A percentile compares a stretch with the other conserved stretches of the same genome.
Conservation (phyloP, 2,329 filamentous ascomycete species). For the Stemphylium vesicarium region DNA sequence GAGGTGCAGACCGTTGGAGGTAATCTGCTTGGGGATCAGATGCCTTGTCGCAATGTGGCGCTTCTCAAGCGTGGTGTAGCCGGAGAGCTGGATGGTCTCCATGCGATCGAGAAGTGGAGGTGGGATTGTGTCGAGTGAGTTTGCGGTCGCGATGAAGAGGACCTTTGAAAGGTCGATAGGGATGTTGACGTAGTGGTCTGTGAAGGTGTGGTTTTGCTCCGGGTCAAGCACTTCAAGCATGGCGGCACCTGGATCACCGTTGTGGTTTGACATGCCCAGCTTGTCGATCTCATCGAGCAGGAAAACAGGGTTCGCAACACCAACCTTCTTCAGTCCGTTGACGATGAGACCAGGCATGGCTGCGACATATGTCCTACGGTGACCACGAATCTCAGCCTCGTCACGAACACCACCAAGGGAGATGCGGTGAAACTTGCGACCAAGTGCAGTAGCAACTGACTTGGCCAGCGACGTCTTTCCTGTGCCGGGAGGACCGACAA, state of each 20-base stretch:
- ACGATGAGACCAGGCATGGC: slow-evolving; percentile 98
- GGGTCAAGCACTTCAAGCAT: slow-evolving; percentile 98
- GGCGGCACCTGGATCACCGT: slow-evolving; percentile 93
- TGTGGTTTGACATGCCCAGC: slow-evolving; percentile 86
- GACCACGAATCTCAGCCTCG: slow-evolving; percentile 94
- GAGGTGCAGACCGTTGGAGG: slow-evolving; percentile 80
- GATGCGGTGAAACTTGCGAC: slow-evolving; percentile 95
- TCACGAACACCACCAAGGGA: slow-evolving; percentile 95
- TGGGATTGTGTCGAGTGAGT: slow-evolving; percentile 92
- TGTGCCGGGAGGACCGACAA: slow-evolving; percentile 91
- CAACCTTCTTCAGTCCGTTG: slow-evolving; percentile 91
- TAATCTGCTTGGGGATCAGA: slow-evolving; percentile 94
- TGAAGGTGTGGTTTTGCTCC: slow-evolving; percentile 94
- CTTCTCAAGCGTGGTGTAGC: slow-evolving; percentile 97
- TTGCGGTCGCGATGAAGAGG: slow-evolving; percentile 96
- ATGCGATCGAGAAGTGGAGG: slow-evolving; percentile 93
- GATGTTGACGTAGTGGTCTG: slow-evolving; percentile 94
- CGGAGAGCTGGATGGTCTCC: slow-evolving; percentile 92
- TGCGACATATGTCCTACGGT: slow-evolving; percentile 93
- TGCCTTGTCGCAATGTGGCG: slow-evolving; percentile 91
- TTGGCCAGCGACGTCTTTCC: slow-evolving; percentile 96
- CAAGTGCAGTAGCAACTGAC: slow-evolving; percentile 88
- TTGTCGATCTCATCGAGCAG: slow-evolving; percentile 98
- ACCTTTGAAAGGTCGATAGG: slow-evolving; percentile 96
- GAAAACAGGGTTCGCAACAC: slow-evolving; percentile 93